Base-by-base conservation (phyloP, 2,329 filamentous ascomycete genomes). In the Talaromyces sp. region DNA sequence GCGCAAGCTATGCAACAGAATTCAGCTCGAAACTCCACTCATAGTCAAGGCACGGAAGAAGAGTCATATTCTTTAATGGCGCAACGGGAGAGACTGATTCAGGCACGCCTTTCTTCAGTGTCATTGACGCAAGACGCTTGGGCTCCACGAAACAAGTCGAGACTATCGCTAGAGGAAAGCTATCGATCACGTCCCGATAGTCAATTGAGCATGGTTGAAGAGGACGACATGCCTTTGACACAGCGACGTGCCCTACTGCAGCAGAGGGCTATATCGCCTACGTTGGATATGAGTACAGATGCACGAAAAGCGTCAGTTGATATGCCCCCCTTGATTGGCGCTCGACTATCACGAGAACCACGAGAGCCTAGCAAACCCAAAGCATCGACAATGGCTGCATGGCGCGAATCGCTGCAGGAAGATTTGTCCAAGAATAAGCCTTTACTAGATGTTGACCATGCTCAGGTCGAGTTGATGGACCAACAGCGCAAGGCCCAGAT, bases 201-300 rank as follows among this genome's bases (percentile, higher is more conserved):
- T 40, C 63, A 63, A 55, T 18, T 52, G 23, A 69, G 66, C 23
- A 64, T 72, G 8, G 72, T 71, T 21, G 70, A 58, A 33, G 62
- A 64, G 78, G 83, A 85, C 66, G 79, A 82, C 1, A 81, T 93
- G 67, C 88, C 90, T 0, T 81, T 95, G 18, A 88, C 86, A 46
- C 85, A 89, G 68, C 86, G 90, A 48, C 83, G 83, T 61, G 77
- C 84, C 52, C 74, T 89, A 31, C 85, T 90, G 61, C 76, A 77
- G n/a, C 84, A 84, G 35, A 82, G 84, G 46, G 81, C 37, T 21
- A 11, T 58, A 8, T 44, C 37, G 2, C 57, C 61, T 21, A 33
- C 9, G 42, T 14, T 52, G 12, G 50, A 73, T 66, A 83, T 66
- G 62, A 62, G 65, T 59, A 66, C 74, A 39, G 62, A 60, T 25